Base-by-base conservation (phyloP, 2,329 filamentous ascomycete genomes). In the Aureobasidium pullulans region DNA sequence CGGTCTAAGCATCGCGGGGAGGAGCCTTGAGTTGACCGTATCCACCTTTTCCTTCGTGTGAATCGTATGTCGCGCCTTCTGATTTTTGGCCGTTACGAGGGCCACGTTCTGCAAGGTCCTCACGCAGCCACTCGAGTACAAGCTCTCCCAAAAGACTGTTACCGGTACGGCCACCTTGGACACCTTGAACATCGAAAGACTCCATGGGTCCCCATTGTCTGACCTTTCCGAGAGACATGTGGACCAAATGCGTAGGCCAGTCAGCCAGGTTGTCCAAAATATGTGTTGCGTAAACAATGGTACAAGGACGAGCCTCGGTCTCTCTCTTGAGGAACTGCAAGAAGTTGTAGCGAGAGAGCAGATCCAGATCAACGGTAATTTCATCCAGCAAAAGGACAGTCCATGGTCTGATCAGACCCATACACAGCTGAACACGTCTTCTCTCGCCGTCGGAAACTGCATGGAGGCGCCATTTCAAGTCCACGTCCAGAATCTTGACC, bases 281-380 rank as follows among this genome's bases (percentile, higher is more conserved):
- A 74, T 99, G 94, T 13, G 94, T 99, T 7, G 94, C 94, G 72
- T 99, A 99, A 32, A 99, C 91, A 67, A 99, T 89, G 4, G 94
- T 96, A 71, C 92, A 96, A 40, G 84, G 80, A 57, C 93, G 80
- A 7, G 71, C 78, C 75, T 93, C 88, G 0, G 93, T 96, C 83
- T 99, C 94, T 61, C 80, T 79, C 75, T 91, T 91, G 69, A 99
- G 75, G 78, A 93, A 99, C 44, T 76, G 80, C 34, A 99, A 79
- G 72, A 99, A 99, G 70, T 92, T 87, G 67, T 85, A 86, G 15
- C 94, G 83, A 59, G 84, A 89, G 62, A 96, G 81, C 60, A 99
- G 81, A 73, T 99, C 94, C 62, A 99, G 78, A 72, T 99, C 94
- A 8, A 99, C 94, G 0, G 94, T 99, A 72, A 97, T 96, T 73